Conservation (phyloP, 352 stramenopile genomes). For the Sclerospora graminicola region DNA sequence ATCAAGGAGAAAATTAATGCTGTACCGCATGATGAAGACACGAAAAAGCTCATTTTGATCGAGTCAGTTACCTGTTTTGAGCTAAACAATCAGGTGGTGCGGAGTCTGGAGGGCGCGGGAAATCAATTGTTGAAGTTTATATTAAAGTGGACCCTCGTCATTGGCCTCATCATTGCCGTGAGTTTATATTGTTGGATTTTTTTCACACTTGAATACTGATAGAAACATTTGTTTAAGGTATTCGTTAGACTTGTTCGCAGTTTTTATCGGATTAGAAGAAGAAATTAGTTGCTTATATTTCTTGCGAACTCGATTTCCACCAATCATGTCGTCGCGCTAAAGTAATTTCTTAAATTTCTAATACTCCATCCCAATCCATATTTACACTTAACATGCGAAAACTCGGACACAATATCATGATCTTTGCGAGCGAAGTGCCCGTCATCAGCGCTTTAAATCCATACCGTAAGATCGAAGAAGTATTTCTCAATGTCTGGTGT, state of each 20-base stretch:
- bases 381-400: too few species aligned
- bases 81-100: constrained; percentile 67
- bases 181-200: constrained; percentile 2
- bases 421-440: constrained; percentile 82
- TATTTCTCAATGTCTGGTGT: constrained; percentile 72
- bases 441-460: constrained; percentile 75
- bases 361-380: too few species aligned
- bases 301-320: too few species aligned
- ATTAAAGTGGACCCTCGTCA: constrained; percentile 49
- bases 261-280: too few species aligned
- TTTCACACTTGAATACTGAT: too few species aligned
- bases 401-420: constrained; percentile 37
- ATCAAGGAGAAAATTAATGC: constrained; percentile 59
- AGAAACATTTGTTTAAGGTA: too few species aligned
- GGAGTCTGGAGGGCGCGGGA: constrained; percentile 45
- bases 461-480: constrained; percentile 76
- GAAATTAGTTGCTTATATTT: too few species aligned
- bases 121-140: constrained; percentile 38
- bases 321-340: too few species aligned
- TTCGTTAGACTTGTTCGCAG: too few species aligned
- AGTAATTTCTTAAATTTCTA: too few species aligned
- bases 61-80: constrained; percentile 50
- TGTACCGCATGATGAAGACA: constrained; percentile 28
- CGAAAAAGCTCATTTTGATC: constrained; percentile 32
- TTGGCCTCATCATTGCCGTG: constrained; percentile 40